Conservation (phyloP, 1,284 basidiomycete species). For the Ustilago crameri region DNA sequence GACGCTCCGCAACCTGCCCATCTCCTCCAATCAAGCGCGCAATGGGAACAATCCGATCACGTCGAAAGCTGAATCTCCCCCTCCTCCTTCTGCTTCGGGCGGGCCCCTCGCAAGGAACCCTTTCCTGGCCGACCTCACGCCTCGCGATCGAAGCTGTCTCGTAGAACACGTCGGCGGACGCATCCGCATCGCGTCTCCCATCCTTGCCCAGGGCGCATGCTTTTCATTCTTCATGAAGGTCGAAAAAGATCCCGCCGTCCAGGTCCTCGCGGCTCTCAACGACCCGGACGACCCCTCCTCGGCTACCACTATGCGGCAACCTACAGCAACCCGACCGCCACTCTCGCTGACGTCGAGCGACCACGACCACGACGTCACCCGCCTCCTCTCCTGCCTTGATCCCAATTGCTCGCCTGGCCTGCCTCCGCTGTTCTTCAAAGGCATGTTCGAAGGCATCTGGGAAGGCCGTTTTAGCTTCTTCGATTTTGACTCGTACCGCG, state of each 20-base stretch:
- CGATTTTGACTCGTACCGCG: slow-evolving; percentile 72
- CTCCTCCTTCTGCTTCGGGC: not conserved
- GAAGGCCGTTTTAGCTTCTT: slow-evolving; percentile 73
- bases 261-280: slow-evolving; percentile 39
- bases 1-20: slow-evolving; percentile 64
- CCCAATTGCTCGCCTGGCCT: slow-evolving; percentile 69
- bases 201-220: slow-evolving; percentile 67
- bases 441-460: slow-evolving; percentile 71
- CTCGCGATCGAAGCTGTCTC: slow-evolving; percentile 64
- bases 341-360: slow-evolving; percentile 47
- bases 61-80: not conserved
- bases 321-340: slow-evolving; percentile 30
- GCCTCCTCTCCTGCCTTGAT: slow-evolving; percentile 60
- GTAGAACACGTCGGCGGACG: slow-evolving; percentile 69
- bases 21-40: slow-evolving; percentile 2
- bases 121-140: slow-evolving; percentile 70
- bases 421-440: slow-evolving; percentile 68
- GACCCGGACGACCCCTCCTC: slow-evolving; percentile 25
- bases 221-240: slow-evolving; percentile 68
- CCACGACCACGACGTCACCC: slow-evolving; percentile 56
- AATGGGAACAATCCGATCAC: not conserved
- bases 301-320: slow-evolving; percentile 23
- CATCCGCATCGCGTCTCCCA: slow-evolving; percentile 62
- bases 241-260: slow-evolving; percentile 66
- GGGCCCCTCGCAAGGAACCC: slow-evolving; percentile 54